Conservation (phyloP, 1,284 basidiomycete species). For the Cryptococcus sp. region DNA sequence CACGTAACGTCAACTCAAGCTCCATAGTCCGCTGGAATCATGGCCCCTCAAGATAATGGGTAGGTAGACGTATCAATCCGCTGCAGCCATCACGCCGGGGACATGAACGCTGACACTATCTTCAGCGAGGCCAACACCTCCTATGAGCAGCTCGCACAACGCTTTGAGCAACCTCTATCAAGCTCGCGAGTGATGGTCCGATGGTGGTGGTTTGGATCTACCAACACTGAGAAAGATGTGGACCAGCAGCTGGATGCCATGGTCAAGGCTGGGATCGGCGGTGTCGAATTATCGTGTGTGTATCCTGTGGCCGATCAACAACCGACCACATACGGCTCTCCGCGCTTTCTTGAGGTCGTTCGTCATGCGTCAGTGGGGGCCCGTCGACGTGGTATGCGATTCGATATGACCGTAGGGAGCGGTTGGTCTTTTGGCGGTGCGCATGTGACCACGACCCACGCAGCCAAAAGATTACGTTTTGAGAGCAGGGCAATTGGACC, state of each 20-base stretch:
- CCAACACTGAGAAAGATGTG: slow-evolving; percentile 5
- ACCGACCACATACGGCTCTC: background rate
- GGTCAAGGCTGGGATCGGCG: slow-evolving; percentile 3
- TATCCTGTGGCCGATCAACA: slow-evolving; percentile 2
- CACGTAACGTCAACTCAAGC: no score
- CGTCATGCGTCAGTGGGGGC: background rate
- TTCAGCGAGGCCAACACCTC: background rate
- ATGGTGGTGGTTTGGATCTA: slow-evolving; percentile 9
- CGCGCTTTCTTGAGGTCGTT: slow-evolving; percentile 2
- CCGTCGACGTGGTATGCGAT: slow-evolving; percentile 2
- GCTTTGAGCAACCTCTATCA: background rate
- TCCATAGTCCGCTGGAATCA: no score
- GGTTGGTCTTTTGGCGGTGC: slow-evolving; percentile 9
- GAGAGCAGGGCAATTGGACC: background rate
- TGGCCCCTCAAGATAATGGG: no score
- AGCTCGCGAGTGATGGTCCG: slow-evolving; percentile 6
- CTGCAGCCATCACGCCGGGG: no score
- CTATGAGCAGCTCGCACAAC: background rate
- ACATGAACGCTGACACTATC: no score
- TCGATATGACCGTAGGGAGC: slow-evolving; percentile 7
- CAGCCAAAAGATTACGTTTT: background rate
- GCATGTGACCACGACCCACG: background rate
- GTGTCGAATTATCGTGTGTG: slow-evolving; percentile 5
- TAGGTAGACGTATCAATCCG: no score
- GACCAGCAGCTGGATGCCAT: slow-evolving; percentile 9